A percentile compares a stretch with the other conserved stretches of the same genome.
phyloP scores from a whole-genome alignment of 2,329 filamentous ascomycete genomes.

The Hortaea werneckii region DNA sequence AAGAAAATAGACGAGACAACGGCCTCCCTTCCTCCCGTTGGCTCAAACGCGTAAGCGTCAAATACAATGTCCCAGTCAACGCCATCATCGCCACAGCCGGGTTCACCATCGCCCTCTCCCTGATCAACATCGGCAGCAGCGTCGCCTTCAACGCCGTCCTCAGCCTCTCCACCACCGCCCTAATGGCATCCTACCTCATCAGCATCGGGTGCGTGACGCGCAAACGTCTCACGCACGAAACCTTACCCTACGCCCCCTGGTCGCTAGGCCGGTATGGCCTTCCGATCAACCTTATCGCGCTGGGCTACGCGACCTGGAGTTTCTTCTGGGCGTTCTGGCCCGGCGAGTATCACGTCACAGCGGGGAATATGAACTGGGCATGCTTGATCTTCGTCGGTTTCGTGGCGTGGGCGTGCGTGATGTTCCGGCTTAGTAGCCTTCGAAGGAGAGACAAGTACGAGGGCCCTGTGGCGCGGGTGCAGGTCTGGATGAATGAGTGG shows the following conservation, averaged over 20 bases:
- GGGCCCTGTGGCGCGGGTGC: slow-evolving; percentile 9
- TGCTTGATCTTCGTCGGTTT: slow-evolving; percentile 31
- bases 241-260: not conserved
- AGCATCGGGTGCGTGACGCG: slow-evolving; percentile 28
- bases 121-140: slow-evolving; percentile 27
- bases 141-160: slow-evolving; percentile 34
- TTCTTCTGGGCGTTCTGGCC: slow-evolving; percentile 37
- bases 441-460: slow-evolving; percentile 5
- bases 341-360: slow-evolving; percentile 22
- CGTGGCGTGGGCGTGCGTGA: slow-evolving; percentile 8
- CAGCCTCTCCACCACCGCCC: slow-evolving; percentile 29
- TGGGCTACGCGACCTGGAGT: slow-evolving; percentile 25
- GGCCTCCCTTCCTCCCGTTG: slow-evolving; percentile 29
- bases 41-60: slow-evolving; percentile 21
- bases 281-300: slow-evolving; percentile 26
- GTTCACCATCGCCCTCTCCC: slow-evolving; percentile 17
- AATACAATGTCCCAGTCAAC: slow-evolving; percentile 17
- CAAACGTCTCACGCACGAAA: slow-evolving; percentile 23
- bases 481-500: slow-evolving; percentile 1
- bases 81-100: slow-evolving; percentile 20
- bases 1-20: slow-evolving; percentile 23
- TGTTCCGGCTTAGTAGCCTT: slow-evolving; percentile 3
- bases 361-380: slow-evolving; percentile 42
- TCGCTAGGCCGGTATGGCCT: slow-evolving; percentile 29
- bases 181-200: slow-evolving; percentile 33